Conservation (phyloP, 202 grass and related monocot genomes). For the Setaria viridis region DNA sequence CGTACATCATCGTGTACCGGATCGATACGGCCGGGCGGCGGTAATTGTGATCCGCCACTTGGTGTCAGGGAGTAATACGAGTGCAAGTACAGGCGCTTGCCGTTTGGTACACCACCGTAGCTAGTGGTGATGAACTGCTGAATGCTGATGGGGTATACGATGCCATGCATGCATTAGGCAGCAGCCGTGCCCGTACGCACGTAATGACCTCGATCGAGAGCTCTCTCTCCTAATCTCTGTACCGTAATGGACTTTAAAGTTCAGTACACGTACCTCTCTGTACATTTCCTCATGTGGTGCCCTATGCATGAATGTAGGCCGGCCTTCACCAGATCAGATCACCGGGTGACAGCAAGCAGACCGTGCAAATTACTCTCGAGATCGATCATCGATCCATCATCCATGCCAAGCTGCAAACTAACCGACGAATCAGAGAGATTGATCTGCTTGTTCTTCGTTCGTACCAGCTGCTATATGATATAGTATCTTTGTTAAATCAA, state of each 20-base stretch:
- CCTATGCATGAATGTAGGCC: background rate
- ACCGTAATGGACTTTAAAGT: conserved; percentile 15
- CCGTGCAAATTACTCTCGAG: background rate
- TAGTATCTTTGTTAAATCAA: background rate
- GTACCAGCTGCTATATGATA: background rate
- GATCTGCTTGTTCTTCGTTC: background rate
- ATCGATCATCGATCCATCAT: background rate
- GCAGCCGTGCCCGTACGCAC: conserved; percentile 34
- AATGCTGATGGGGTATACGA: conserved; percentile 13
- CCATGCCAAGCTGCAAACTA: background rate
- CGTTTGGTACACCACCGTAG: background rate
- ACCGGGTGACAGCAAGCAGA: background rate
- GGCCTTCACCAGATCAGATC: background rate
- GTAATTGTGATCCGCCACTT: background rate
- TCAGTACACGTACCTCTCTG: no score
- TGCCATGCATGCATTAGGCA: background rate
- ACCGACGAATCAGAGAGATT: conserved; percentile 20
- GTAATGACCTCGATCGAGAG: no score
- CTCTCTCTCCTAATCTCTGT: background rate
- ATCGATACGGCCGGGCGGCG: background rate
- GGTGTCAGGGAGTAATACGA: background rate
- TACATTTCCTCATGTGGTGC: background rate
- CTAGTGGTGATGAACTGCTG: background rate
- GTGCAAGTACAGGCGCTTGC: conserved; percentile 12
- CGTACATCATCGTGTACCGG: background rate